A percentile compares a stretch with the other conserved stretches of the same genome.
Evolutionary conservation across 177 flowering plant species (phyloP).

Genomic region (Vitis hybrid): DNA sequence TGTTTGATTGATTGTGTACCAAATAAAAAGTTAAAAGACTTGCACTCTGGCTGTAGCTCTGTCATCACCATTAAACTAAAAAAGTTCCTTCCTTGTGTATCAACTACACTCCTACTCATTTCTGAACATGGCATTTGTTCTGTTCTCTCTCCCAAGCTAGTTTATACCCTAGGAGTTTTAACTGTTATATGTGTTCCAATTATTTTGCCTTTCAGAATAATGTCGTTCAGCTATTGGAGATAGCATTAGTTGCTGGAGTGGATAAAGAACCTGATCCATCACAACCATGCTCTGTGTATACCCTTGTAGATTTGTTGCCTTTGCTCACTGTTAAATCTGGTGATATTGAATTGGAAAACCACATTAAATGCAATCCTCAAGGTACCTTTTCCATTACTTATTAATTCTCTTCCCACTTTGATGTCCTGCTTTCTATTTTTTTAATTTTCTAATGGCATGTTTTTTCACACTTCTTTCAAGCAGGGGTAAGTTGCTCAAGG

Average conservation of each 20-base stretch:
- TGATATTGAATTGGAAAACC: conserved; percentile 31
- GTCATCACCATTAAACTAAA: too few relatives aligned
- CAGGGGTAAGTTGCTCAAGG: conserved; percentile 56
- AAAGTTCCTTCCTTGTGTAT: too few relatives aligned
- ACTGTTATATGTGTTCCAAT: not conserved
- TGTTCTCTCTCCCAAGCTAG: too few relatives aligned
- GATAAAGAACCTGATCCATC: conserved; percentile 40
- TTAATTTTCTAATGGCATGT: not conserved
- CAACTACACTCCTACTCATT: too few relatives aligned
- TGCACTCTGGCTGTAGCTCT: too few relatives aligned
- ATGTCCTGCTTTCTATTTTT: not conserved
- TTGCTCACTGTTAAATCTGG: conserved; percentile 22
- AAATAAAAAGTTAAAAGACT: too few relatives aligned
- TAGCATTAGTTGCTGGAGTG: conserved; percentile 47
- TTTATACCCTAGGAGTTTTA: not conserved
- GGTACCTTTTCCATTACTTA: conserved; percentile 38
- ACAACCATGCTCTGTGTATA: conserved; percentile 27
- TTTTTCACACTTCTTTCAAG: conserved; percentile 6
- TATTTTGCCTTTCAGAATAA: conserved; percentile 43
- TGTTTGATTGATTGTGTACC: too few relatives aligned
- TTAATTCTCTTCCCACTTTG: not conserved
- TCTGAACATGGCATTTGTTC: too few relatives aligned
- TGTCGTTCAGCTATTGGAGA: conserved; percentile 61
- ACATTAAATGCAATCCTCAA: conserved; percentile 49
- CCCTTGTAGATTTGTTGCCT: conserved; percentile 43